These are phyloP conservation scores for Platanthera zijinensis DNA, from an alignment of 106 monocot genomes.

Conservation along the genomic window DNA sequence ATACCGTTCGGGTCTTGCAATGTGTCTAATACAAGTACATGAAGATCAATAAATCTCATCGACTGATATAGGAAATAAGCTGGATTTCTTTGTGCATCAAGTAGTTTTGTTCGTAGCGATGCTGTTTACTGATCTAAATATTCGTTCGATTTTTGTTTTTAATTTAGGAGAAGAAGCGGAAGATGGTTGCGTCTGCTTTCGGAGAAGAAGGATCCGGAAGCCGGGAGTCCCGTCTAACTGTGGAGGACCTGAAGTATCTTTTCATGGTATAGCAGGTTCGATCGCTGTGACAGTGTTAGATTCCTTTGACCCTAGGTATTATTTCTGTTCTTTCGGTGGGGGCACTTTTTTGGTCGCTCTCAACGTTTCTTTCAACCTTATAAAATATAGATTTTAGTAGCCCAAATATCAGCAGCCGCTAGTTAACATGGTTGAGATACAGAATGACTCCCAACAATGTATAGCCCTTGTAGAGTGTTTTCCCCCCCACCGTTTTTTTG, in stretches of 20 bases:
- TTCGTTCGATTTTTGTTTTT: neutral
- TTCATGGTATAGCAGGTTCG: constrained; percentile 44
- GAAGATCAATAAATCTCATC: too few species aligned
- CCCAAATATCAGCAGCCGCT: neutral
- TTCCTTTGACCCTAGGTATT: neutral
- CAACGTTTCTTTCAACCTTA: too few species aligned
- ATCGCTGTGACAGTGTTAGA: neutral
- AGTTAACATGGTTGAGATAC: too few species aligned
- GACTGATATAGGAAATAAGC: neutral
- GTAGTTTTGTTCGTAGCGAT: neutral
- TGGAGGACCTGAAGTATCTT: constrained; percentile 81
- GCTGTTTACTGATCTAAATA: neutral
- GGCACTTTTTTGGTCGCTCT: neutral
- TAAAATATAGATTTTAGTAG: neutral
- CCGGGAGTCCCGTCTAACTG: constrained; percentile 66
- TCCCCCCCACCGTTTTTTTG: neutral
- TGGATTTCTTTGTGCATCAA: neutral
- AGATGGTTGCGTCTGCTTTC: constrained; percentile 93
- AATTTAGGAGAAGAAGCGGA: constrained; percentile 71
- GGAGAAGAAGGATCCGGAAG: constrained; percentile 81
- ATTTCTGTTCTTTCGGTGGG: neutral
- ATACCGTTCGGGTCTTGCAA: too few species aligned
- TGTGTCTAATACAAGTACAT: too few species aligned
- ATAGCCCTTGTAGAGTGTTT: neutral
- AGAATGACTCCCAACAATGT: neutral